These are phyloP conservation scores for Anthostomella pinea DNA, from an alignment of 2,329 filamentous ascomycete species.

Conservation along the genomic window DNA sequence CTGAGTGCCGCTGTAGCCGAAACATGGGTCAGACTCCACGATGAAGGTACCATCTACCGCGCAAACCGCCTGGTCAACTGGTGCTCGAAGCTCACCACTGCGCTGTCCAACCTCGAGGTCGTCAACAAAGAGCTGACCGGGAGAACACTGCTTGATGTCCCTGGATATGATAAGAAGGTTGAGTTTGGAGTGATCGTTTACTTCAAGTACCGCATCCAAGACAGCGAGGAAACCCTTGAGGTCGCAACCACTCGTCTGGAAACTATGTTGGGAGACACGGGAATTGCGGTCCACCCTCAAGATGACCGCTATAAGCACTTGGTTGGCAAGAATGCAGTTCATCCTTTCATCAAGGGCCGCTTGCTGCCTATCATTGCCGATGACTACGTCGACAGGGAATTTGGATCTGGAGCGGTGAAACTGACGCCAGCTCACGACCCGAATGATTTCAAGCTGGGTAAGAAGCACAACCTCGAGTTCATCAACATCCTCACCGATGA, in stretches of 20 bases:
- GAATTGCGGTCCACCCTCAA: constrained; percentile 86
- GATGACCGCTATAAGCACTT: constrained; percentile 84
- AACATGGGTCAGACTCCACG: constrained; percentile 83
- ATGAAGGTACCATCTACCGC: constrained; percentile 90
- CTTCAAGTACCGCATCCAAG: constrained; percentile 88
- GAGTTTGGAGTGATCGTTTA: constrained; percentile 89
- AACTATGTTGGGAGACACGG: constrained; percentile 91
- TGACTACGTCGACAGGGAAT: constrained; percentile 83
- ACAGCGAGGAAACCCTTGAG: constrained; percentile 75
- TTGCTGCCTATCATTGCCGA: constrained; percentile 82
- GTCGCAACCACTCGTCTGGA: constrained; percentile 91
- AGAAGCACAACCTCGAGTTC: constrained; percentile 61
- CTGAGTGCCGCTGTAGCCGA: constrained; percentile 42
- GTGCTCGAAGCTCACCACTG: constrained; percentile 85
- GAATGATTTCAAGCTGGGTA: constrained; percentile 86
- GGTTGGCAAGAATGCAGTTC: constrained; percentile 77
- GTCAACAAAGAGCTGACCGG: constrained; percentile 84
- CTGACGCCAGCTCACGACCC: constrained; percentile 92
- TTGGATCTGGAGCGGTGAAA: constrained; percentile 96
- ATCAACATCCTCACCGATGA: constrained; percentile 36
- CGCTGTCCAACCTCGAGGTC: constrained; percentile 87
- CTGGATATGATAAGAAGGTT: constrained; percentile 68
- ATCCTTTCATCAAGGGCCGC: constrained; percentile 74
- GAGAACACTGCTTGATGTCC: constrained; percentile 69
- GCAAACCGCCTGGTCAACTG: constrained; percentile 92